These are phyloP conservation scores for Nicotiana paniculata DNA, from an alignment of 257 asterid species.

Conservation along the genomic window DNA sequence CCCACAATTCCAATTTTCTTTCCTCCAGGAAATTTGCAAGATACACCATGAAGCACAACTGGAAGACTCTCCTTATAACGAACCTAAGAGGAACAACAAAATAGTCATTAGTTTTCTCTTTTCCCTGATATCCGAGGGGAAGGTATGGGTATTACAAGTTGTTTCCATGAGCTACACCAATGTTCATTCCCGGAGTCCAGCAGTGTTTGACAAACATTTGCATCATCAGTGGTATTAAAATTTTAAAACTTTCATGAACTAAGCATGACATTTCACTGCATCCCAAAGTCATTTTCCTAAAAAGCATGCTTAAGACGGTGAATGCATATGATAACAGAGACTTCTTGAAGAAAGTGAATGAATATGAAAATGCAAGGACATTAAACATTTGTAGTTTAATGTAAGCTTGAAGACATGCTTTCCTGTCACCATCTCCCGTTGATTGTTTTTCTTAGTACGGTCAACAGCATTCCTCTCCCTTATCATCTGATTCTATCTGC, in stretches of 20 bases:
- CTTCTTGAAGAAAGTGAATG: background rate
- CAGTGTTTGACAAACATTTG: background rate
- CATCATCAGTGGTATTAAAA: background rate
- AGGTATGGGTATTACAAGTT: background rate
- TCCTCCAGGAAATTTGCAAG: conserved; percentile 94
- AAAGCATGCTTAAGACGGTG: conserved; percentile 1
- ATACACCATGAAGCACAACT: conserved; percentile 83
- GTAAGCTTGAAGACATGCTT: background rate
- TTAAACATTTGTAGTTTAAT: background rate
- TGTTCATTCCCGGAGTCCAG: background rate
- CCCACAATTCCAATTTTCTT: conserved; percentile 95
- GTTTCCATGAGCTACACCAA: background rate
- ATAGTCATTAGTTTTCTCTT: background rate
- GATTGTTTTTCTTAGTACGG: background rate
- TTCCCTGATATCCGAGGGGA: background rate
- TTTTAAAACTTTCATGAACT: background rate
- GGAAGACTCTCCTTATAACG: conserved; percentile 97
- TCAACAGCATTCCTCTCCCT: conserved; percentile 2
- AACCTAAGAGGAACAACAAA: conserved; percentile 30
- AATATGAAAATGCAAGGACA: background rate
- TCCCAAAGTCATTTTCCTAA: background rate
- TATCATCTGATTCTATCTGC: background rate
- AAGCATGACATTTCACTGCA: background rate
- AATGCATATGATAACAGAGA: background rate
- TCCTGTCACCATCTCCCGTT: background rate